phyloP scores from a whole-genome alignment of 208 protist species.

The Willaertia magna region DNA sequence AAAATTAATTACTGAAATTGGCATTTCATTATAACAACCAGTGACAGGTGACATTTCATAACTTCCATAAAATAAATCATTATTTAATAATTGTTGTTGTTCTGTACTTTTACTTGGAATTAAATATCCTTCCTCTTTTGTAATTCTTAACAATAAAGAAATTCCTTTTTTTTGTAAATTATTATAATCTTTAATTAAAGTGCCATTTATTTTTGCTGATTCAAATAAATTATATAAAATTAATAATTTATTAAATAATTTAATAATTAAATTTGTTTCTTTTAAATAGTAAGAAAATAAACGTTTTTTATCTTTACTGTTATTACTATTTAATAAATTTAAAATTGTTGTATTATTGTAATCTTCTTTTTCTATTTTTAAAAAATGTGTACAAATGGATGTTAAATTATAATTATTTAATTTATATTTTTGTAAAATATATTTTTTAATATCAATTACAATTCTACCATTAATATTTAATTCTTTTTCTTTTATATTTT shows the following conservation, averaged over 20 bases:
- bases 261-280: constrained; percentile 80
- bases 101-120: background rate
- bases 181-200: constrained; percentile 87
- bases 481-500: constrained; percentile 84
- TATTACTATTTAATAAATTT: constrained; percentile 81
- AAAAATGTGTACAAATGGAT: constrained; percentile 90
- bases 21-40: constrained; percentile 82
- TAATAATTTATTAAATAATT: constrained; percentile 97
- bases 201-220: constrained; percentile 97
- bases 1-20: constrained; percentile 97
- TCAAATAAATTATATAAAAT: constrained; percentile 95
- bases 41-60: constrained; percentile 95
- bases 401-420: constrained; percentile 98
- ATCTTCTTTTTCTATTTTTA: constrained; percentile 99
- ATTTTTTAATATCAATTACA: constrained; percentile 90
- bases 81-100: too few relatives aligned
- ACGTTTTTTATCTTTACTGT: constrained; percentile 86
- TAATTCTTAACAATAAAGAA: constrained; percentile 38
- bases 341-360: constrained; percentile 97
- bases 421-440: constrained; percentile 94
- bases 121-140: background rate
- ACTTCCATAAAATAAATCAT: constrained; percentile 76
- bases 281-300: constrained; percentile 92
- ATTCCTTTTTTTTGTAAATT: constrained; percentile 97
- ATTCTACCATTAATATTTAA: constrained; percentile 88